Percentiles rank a stretch among this genome's conserved stretches.
Conservation (phyloP, 495 filamentous ascomycete genomes). For the Sordaria brevicollis region DNA sequence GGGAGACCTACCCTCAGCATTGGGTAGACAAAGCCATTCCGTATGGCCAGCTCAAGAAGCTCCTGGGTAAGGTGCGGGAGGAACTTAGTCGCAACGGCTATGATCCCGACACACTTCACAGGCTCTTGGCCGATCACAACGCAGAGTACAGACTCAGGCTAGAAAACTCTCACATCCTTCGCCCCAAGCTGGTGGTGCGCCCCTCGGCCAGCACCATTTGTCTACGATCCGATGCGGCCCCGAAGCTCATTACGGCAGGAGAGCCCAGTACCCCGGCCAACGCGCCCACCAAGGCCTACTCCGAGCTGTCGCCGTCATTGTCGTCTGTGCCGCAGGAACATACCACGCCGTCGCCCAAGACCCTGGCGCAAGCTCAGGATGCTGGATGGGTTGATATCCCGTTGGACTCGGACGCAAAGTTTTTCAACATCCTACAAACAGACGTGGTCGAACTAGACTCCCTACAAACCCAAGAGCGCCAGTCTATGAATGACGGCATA, state of each 20-base stretch:
- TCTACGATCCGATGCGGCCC: not conserved
- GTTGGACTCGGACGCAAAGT: slow-evolving; percentile 53
- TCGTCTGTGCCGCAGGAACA: not conserved
- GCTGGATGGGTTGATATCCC: slow-evolving; percentile 49
- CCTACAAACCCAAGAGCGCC: slow-evolving; percentile 48
- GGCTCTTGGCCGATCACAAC: slow-evolving; percentile 33
- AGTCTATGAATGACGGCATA: slow-evolving; percentile 44
- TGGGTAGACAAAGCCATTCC: slow-evolving; percentile 64
- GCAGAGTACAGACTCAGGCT: slow-evolving; percentile 39
- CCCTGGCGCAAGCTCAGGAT: not conserved
- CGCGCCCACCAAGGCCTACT: too few relatives aligned
- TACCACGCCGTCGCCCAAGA: not conserved
- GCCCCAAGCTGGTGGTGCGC: slow-evolving; percentile 19
- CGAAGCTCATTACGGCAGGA: not conserved
- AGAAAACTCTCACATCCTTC: slow-evolving; percentile 14
- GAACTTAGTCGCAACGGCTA: slow-evolving; percentile 54
- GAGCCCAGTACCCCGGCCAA: too few relatives aligned
- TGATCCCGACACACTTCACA: slow-evolving; percentile 46
- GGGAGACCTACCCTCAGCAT: slow-evolving; percentile 48
- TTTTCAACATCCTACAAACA: slow-evolving; percentile 53
- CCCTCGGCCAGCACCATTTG: slow-evolving; percentile 1
- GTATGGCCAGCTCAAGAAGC: slow-evolving; percentile 66
- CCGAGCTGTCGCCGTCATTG: too few relatives aligned
- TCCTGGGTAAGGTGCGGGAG: slow-evolving; percentile 53
- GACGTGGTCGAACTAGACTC: slow-evolving; percentile 51